These are phyloP conservation scores for Hypoxylon lenormandii DNA, from an alignment of 495 filamentous ascomycete species.

Conservation along the genomic window DNA sequence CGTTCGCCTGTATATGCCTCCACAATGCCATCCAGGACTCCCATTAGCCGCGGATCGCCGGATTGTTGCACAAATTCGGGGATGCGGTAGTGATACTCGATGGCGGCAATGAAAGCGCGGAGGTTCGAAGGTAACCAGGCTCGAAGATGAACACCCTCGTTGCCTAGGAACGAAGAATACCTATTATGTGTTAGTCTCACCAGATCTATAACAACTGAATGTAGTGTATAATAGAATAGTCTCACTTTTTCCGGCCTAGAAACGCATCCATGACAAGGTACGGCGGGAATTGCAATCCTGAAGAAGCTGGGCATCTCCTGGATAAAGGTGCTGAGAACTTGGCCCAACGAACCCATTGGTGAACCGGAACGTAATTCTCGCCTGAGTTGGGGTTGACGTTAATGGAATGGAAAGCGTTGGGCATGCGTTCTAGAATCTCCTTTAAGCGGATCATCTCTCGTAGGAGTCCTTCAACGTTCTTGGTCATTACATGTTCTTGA, in stretches of 20 bases:
- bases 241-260: slow-evolving; percentile 58
- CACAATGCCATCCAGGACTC: slow-evolving; percentile 63
- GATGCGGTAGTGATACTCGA: slow-evolving; percentile 64
- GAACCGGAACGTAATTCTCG: slow-evolving; percentile 59
- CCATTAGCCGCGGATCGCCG: slow-evolving; percentile 59
- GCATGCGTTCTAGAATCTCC: slow-evolving; percentile 64
- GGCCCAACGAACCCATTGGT: slow-evolving; percentile 60
- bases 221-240: background rate
- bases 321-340: slow-evolving; percentile 64
- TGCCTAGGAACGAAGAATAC: slow-evolving; percentile 63
- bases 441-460: slow-evolving; percentile 62
- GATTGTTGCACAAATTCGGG: slow-evolving; percentile 63
- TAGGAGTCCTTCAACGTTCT: slow-evolving; percentile 61
- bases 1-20: slow-evolving; percentile 64
- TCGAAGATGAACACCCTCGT: slow-evolving; percentile 62
- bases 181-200: slow-evolving; percentile 21
- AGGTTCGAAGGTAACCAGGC: slow-evolving; percentile 64
- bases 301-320: slow-evolving; percentile 65
- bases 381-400: slow-evolving; percentile 64
- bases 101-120: slow-evolving; percentile 64
- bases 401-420: slow-evolving; percentile 65
- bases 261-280: slow-evolving; percentile 67
- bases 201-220: no score
- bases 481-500: slow-evolving; percentile 66
- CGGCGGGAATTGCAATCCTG: slow-evolving; percentile 62